Percentiles rank a stretch among this genome's conserved stretches.
These are phyloP conservation scores for Crithidia bombi DNA, from an alignment of 208 protist genomes.

Conservation along the genomic window DNA sequence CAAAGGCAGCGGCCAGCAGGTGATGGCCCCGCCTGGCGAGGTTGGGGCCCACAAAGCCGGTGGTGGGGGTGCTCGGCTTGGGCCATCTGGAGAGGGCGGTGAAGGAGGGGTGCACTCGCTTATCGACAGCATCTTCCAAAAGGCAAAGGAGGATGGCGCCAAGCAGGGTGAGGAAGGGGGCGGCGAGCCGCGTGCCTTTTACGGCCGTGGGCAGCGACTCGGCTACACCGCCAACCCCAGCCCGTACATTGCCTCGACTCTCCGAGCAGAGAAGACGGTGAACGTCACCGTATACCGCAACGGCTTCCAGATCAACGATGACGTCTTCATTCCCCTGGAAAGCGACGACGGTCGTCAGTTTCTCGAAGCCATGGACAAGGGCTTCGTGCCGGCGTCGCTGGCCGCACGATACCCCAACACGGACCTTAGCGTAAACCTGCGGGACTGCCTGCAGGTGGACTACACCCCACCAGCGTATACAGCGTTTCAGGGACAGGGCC, in stretches of 20 bases:
- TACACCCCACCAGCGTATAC: conserved; percentile 50
- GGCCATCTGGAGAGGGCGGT: not conserved
- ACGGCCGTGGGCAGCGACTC: conserved; percentile 70
- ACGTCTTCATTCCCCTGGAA: conserved; percentile 48
- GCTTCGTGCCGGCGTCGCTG: conserved; percentile 60
- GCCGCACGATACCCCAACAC: conserved; percentile 60
- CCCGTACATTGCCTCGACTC: conserved; percentile 64
- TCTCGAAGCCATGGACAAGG: conserved; percentile 56
- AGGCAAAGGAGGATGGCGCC: conserved; percentile 34
- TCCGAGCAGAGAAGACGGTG: conserved; percentile 52
- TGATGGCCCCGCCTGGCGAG: conserved; percentile 39
- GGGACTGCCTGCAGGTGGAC: conserved; percentile 56
- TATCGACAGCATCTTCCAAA: conserved; percentile 46
- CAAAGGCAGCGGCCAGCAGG: conserved; percentile 59
- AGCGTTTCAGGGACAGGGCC: conserved; percentile 70
- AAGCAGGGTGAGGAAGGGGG: conserved; percentile 15
- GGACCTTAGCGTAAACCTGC: conserved; percentile 62
- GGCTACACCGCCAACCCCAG: conserved; percentile 73
- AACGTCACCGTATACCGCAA: conserved; percentile 71
- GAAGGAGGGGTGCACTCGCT: conserved; percentile 21
- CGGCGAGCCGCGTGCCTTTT: conserved; percentile 55
- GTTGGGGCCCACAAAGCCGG: not conserved
- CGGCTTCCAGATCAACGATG: conserved; percentile 65
- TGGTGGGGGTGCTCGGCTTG: not conserved
- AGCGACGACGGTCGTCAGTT: conserved; percentile 54